Base-by-base conservation (phyloP, 2,329 filamentous ascomycete genomes). In the Microcyclosporella mali region DNA sequence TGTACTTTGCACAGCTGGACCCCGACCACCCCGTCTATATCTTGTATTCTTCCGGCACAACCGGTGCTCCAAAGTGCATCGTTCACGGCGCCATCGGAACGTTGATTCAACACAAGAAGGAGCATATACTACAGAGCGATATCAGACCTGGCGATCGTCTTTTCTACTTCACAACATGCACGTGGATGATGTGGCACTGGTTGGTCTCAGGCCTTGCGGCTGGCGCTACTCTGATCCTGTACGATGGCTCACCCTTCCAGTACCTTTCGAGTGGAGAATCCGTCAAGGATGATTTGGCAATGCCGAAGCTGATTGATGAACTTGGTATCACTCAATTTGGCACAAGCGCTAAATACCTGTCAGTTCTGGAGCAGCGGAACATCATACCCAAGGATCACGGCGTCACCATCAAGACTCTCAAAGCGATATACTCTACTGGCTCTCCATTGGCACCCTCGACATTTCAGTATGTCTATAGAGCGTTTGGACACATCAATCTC, bases 181-280 rank as follows among this genome's bases (percentile, higher is more conserved):
- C 88, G 0, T 95, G 89, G 92, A 97, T 98, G 89, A 97, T 97
- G 90, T 95, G 89, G 88, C 90, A 97, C 64, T 97, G 90, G 89
- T 82, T 89, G 31, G 78, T 95, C 15, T 90, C 87, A 1, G 87
- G 83, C 4, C 79, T 97, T 3, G 85, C 89, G 8, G 82, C 80
- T 21, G 90, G 90, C 40, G 78, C 85, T 9, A 90, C 87, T 0
- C 71, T 97, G 10, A 75, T 97, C 15, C 74, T 97, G 3, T 98
- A 95, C 66, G 87, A 94, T 40, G 92, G 92, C 36, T 94, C 87
- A 0, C 92, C 92, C 0, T 97, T 97, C 71, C 70, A 71, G 41
- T 72, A 68, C 40, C 37, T 65, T 3, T 47, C 55, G 10, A 73
- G 75, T 1, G 70, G 74, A 31, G 58, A 66, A 6, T 77, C 77